phyloP scores from a whole-genome alignment of 2,329 filamentous ascomycete genomes.

The Hymenotorrendiella dingleyae region DNA sequence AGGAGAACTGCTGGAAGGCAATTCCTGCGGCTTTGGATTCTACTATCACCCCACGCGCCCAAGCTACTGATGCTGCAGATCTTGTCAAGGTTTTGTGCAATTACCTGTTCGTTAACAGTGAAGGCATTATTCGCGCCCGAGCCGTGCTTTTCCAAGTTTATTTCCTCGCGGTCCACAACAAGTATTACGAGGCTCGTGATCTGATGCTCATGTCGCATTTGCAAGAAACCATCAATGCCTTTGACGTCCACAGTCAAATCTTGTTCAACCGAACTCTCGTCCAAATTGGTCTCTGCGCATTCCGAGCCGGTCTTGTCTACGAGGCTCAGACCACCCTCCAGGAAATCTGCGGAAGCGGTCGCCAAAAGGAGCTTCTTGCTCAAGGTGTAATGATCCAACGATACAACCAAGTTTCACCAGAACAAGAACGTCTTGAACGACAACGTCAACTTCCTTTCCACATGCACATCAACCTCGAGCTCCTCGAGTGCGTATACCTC shows the following conservation, averaged over 20 bases:
- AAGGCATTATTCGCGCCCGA: constrained; percentile 90
- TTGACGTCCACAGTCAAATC: constrained; percentile 95
- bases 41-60: constrained; percentile 67
- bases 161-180: constrained; percentile 93
- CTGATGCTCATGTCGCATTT: constrained; percentile 99
- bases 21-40: constrained; percentile 69
- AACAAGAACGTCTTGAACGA: constrained; percentile 95
- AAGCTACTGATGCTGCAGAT: constrained; percentile 61
- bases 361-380: constrained; percentile 95
- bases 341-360: constrained; percentile 94
- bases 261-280: constrained; percentile 98
- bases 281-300: constrained; percentile 95
- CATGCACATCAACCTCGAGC: constrained; percentile 99
- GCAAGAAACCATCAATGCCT: constrained; percentile 93
- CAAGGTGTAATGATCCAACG: constrained; percentile 98
- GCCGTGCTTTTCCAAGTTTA: constrained; percentile 99
- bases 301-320: constrained; percentile 93
- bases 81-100: constrained; percentile 86
- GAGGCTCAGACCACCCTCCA: constrained; percentile 96
- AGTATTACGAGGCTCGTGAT: constrained; percentile 96
- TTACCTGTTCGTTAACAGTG: constrained; percentile 90
- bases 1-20: constrained; percentile 88
- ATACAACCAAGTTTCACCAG: constrained; percentile 91
- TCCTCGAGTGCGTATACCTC: constrained; percentile 96
- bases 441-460: constrained; percentile 98